These are phyloP conservation scores for Chamaenerion angustifolium DNA, from an alignment of 345 rosid species.

Conservation along the genomic window DNA sequence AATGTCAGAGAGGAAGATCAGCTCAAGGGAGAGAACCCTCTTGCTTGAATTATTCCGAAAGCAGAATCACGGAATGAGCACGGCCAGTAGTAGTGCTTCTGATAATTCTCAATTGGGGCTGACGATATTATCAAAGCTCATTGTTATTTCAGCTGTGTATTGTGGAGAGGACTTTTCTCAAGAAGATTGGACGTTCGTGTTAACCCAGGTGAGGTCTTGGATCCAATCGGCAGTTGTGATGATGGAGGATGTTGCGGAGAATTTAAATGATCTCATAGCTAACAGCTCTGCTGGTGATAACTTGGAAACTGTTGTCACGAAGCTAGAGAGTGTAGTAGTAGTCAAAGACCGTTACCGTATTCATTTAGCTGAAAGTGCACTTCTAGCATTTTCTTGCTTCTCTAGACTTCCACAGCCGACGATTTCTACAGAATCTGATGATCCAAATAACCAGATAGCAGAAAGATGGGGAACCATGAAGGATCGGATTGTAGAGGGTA, in stretches of 20 bases:
- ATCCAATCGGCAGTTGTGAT: constrained; percentile 80
- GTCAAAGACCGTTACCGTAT: constrained; percentile 36
- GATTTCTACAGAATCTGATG: constrained; percentile 21
- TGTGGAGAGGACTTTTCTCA: constrained; percentile 69
- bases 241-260: constrained; percentile 84
- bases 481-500: constrained; percentile 62
- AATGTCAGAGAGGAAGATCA: constrained; percentile 39
- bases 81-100: constrained; percentile 13
- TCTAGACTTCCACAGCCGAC: constrained; percentile 22
- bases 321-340: constrained; percentile 39
- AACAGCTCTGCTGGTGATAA: constrained; percentile 27
- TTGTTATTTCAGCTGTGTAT: constrained; percentile 59
- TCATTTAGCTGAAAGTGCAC: constrained; percentile 48
- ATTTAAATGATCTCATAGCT: constrained; percentile 40
- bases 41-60: constrained; percentile 65
- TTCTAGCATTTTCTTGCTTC: constrained; percentile 49
- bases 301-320: constrained; percentile 23
- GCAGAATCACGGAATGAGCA: constrained; percentile 43
- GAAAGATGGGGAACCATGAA: constrained; percentile 44
- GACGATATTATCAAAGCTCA: constrained; percentile 48
- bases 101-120: constrained; percentile 40
- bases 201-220: constrained; percentile 48
- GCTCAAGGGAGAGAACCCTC: constrained; percentile 44
- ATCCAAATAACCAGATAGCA: constrained; percentile 15
- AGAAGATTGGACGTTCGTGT: constrained; percentile 82